These are phyloP conservation scores for Phascolomyces articulosus DNA, from an alignment of 371 early-diverging fungal genomes.

Conservation along the genomic window DNA sequence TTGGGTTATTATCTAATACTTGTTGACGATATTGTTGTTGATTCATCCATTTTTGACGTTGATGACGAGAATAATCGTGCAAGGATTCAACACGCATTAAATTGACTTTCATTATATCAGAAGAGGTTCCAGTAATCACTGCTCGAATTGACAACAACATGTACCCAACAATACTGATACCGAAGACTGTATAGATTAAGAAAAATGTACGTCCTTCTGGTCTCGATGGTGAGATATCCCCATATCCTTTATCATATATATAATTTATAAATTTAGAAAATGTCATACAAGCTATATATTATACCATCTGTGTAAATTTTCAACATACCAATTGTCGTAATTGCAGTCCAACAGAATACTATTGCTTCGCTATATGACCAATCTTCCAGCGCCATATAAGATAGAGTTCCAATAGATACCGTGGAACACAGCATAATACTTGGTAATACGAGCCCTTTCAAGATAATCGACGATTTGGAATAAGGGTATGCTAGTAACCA, in stretches of 20 bases:
- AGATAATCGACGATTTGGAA: conserved; percentile 11
- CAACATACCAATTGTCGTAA: conserved; percentile 23
- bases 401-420: conserved; percentile 14
- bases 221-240: conserved; percentile 21
- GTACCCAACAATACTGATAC: conserved; percentile 22
- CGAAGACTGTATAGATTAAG: conserved; percentile 15
- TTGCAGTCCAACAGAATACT: conserved; percentile 21
- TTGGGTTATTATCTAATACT: neutral
- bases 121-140: conserved; percentile 18
- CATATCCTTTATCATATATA: conserved; percentile 14
- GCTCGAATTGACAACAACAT: conserved; percentile 27
- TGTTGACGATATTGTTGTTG: conserved; percentile 4
- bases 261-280: neutral
- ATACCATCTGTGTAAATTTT: too few species aligned
- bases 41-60: conserved; percentile 19
- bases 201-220: conserved; percentile 20
- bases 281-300: too few species aligned
- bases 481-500: conserved; percentile 18
- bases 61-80: conserved; percentile 16
- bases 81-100: conserved; percentile 25
- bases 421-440: conserved; percentile 18
- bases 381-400: conserved; percentile 17
- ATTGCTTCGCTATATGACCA: conserved; percentile 25
- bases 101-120: conserved; percentile 25
- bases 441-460: conserved; percentile 20